These are phyloP conservation scores for Populus tomentosa DNA, from an alignment of 441 rosid species.

Conservation along the genomic window DNA sequence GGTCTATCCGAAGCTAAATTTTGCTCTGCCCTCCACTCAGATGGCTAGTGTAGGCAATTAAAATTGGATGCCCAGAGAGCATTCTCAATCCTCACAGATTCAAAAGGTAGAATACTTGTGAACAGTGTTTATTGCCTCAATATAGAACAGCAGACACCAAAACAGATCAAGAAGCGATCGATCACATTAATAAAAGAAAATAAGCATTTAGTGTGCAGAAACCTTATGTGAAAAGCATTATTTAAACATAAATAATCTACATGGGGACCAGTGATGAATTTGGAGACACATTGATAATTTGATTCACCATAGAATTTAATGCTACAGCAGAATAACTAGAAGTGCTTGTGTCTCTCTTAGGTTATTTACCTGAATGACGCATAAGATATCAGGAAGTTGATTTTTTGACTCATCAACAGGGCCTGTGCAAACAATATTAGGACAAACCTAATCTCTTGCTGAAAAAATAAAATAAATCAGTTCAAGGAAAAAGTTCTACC, in stretches of 20 bases:
- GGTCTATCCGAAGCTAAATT: not conserved
- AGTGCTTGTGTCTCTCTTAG: not conserved
- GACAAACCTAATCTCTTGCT: conserved; percentile 8
- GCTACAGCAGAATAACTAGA: not conserved
- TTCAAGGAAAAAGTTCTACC: conserved; percentile 38
- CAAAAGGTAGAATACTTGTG: not conserved
- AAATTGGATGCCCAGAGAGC: not conserved
- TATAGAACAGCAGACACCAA: not conserved
- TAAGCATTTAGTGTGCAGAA: not conserved
- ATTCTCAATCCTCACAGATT: not conserved
- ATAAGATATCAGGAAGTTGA: conserved; percentile 90
- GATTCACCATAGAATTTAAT: not conserved
- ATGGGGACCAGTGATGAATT: not conserved
- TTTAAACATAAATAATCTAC: not conserved
- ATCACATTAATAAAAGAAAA: not conserved
- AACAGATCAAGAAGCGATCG: not conserved
- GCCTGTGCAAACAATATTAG: conserved; percentile 45
- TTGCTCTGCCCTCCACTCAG: not conserved
- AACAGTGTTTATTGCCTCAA: not conserved
- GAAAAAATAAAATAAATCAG: conserved; percentile 16
- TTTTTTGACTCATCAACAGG: conserved; percentile 94
- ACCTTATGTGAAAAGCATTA: not conserved
- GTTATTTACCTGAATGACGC: conserved; percentile 73
- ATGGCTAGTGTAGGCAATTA: not conserved
- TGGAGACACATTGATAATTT: not conserved